Conservation (phyloP, 345 rosid genomes). For the Raphanus raphanistrum region DNA sequence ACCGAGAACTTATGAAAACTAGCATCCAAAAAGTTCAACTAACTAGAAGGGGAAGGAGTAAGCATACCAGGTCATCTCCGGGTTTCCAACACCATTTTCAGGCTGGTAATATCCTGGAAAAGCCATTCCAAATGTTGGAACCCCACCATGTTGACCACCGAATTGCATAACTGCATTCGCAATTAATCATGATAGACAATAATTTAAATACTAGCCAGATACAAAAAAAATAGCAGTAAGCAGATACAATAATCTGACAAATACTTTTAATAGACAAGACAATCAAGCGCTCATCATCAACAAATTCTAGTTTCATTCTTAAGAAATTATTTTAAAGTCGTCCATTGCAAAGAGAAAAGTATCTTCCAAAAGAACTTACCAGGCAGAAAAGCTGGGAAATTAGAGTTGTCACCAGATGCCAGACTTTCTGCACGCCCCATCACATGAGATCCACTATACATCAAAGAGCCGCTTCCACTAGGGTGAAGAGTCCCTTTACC, state of each 20-base stretch:
- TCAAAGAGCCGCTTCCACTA: conserved; percentile 63
- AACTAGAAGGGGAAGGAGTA: conserved; percentile 7
- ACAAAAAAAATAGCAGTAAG: not conserved
- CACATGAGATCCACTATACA: conserved; percentile 69
- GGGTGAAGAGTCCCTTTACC: conserved; percentile 67
- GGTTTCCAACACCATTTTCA: conserved; percentile 82
- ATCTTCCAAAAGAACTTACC: conserved; percentile 43
- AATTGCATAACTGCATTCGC: conserved; percentile 68
- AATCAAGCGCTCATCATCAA: conserved; percentile 4
- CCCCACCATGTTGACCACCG: conserved; percentile 95
- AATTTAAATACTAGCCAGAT: not conserved
- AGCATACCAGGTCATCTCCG: conserved; percentile 94
- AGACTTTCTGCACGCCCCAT: conserved; percentile 66
- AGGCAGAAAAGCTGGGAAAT: conserved; percentile 85
- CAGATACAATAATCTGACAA: conserved; percentile 5
- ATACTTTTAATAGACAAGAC: not conserved
- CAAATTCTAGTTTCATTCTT: not conserved
- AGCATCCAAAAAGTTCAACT: conserved; percentile 12
- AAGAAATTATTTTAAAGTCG: not conserved
- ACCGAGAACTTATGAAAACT: conserved; percentile 9
- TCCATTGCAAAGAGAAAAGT: not conserved
- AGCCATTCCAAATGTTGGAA: conserved; percentile 98
- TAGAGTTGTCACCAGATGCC: conserved; percentile 71
- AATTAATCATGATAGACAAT: not conserved
- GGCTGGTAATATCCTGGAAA: conserved; percentile 60